Evolutionary conservation across 2,329 filamentous ascomycete species (phyloP), one percentile per base, ranked within the genome.

Genomic region (Aotearoamyces nothofagi): DNA sequence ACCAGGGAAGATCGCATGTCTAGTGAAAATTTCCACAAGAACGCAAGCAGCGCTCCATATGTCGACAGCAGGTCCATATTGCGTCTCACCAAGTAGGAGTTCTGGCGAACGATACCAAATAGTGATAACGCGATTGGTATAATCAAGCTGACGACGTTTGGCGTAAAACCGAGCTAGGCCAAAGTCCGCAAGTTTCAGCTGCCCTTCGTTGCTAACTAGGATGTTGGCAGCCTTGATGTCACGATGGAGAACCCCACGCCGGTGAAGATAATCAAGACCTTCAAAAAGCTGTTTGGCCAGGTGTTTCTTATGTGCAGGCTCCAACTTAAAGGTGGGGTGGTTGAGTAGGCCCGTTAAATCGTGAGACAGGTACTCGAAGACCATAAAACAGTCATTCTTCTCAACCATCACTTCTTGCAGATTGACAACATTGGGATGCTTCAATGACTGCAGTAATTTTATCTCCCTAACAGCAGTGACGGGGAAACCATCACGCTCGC

Each of bases 151-250:
- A 35, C 78, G 75, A 27, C 78, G 76, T 51, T 98, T 98, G 17
- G 84, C 81, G 47, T 93, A 98, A 54, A 98, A 98, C 20, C 92
- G 77, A 9, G 90, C 90, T 9, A 98, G 68, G 12, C 90, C 90
- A 52, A 98, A 98, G 52, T 98, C 90, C 16, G 90, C 90, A 36
- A 93, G 68, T 52, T 96, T 98, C 32, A 98, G 59, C 33, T 84
- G 69, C 4, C 90, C 90, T 7, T 79, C 75, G 40, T 76, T 92
- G 55, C 83, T 92, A 33, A 98, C 81, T 13, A 98, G 63, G 33
- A 96, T 96, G 45, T 98, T 98, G 33, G 90, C 90, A 2, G 90
- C 90, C 55, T 98, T 98, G 57, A 98, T 96, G 46, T 98, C 90
- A 35, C 90, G 79, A 53, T 98, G 90, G 3, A 98, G 61, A 9